Base-by-base conservation (phyloP, 163 green algal genomes). In the Picocystis sp. region DNA sequence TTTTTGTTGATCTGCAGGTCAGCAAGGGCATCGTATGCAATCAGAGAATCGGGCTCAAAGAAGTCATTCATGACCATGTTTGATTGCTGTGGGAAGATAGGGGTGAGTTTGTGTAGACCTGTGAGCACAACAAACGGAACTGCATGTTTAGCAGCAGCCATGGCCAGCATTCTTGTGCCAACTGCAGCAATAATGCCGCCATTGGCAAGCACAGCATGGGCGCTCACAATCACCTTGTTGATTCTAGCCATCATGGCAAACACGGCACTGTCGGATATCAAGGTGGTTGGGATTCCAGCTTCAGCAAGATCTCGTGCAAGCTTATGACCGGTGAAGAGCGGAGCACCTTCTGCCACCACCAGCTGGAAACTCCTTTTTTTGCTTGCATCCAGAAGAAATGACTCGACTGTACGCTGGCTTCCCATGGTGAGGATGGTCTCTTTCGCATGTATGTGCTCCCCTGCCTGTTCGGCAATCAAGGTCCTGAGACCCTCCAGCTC, bases 241-340 rank as follows among this genome's bases (percentile, higher is more conserved):
- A 87, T 80, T 22, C 90, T 70, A 3, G 85, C 79, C 90, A 97
- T 96, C 73, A 98, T 87, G 43, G 91, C 88, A 76, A 94, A 98
- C 14, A 95, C 76, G 19, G 83, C 77, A 15, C 76, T 70, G 62
- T 99, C 91, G 2, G 82, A 51, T 52, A 96, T 92, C 50, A 78
- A 57, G 1, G 89, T 97, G 10, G 83, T 92, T 33, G 79, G 61
- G 29, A 98, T 81, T 53, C 81, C 81, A 0, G 65, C 64, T n/a
- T 74, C 64, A 3, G 81, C 73, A 17, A 99, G 77, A 53, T 78
- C 55, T 3, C 60, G 57, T 1, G 90, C 90, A 78, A 96, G 82
- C 2, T 55, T 22, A 41, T 92, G 84, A 22, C 19, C 23, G 22
- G 14, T 25, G 45, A 22, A 73, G 45, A 24, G 66, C 51, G 65